Evolutionary conservation across 139 green algal species (phyloP).

Genomic region (Tetradesmus lagerheimii): DNA sequence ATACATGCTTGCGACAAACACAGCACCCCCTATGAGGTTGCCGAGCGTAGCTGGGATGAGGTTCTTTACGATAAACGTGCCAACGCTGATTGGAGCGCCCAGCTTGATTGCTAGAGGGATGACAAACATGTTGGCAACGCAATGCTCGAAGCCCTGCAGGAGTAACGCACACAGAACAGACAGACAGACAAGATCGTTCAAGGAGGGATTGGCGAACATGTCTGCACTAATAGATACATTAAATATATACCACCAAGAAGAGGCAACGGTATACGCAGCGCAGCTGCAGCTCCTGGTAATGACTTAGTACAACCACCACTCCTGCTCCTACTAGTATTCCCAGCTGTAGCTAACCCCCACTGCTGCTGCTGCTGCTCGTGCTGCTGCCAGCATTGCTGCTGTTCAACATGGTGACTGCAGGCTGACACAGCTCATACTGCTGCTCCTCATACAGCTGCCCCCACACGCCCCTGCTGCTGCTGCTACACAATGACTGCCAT

Average conservation of each 20-base stretch:
- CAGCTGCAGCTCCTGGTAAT: too few species aligned
- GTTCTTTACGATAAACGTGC: conserved; percentile 74
- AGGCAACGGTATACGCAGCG: too few species aligned
- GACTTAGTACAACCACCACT: too few species aligned
- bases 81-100: conserved; percentile 62
- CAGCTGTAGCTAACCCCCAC: too few species aligned
- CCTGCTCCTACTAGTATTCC: too few species aligned
- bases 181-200: not conserved
- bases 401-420: too few species aligned
- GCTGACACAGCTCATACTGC: not conserved
- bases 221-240: too few species aligned
- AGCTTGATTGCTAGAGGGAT: conserved; percentile 49
- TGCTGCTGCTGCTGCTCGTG: not conserved
- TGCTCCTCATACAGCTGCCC: not conserved
- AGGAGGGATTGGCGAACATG: too few species aligned
- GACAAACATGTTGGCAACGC: conserved; percentile 83
- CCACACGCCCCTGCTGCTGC: not conserved
- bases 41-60: conserved; percentile 87
- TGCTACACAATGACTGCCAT: too few species aligned
- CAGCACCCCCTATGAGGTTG: conserved; percentile 83
- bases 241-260: too few species aligned
- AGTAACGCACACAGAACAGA: not conserved
- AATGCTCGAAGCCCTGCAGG: conserved; percentile 74
- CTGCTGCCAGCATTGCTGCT: not conserved
- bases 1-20: conserved; percentile 76